These are phyloP conservation scores for Vicia sativa DNA, from an alignment of 306 rosid species.

Conservation along the genomic window DNA sequence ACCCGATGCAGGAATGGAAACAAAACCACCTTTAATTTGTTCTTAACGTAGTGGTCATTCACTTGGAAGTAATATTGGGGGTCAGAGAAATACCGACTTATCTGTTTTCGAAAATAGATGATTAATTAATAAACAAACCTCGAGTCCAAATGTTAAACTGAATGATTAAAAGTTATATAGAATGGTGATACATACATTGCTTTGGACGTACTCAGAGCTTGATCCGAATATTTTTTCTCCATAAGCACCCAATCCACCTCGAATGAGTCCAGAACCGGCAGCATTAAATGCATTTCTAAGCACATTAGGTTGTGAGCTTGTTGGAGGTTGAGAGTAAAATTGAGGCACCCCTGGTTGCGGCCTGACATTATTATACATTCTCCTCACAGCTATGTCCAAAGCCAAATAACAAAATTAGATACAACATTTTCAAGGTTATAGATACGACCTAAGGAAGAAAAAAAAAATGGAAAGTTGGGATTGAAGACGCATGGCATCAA, in stretches of 20 bases:
- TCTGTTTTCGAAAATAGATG: constrained; percentile 53
- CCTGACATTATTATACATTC: constrained; percentile 67
- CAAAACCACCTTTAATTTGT: constrained; percentile 94
- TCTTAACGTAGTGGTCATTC: constrained; percentile 89
- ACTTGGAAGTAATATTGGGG: constrained; percentile 99
- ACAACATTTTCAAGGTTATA: constrained; percentile 6
- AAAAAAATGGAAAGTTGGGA: background rate
- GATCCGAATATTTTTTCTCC: constrained; percentile 82
- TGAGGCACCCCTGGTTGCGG: constrained; percentile 54
- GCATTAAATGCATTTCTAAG: constrained; percentile 73
- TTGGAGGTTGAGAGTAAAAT: constrained; percentile 40
- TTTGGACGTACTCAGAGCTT: constrained; percentile 81
- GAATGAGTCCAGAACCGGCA: constrained; percentile 81
- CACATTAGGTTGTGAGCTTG: constrained; percentile 60
- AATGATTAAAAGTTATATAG: constrained; percentile 9
- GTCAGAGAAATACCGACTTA: constrained; percentile 89
- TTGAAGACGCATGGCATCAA: background rate
- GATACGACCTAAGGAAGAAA: background rate
- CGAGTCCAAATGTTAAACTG: constrained; percentile 33
- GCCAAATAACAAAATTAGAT: constrained; percentile 19
- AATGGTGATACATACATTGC: constrained; percentile 64
- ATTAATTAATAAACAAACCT: constrained; percentile 18
- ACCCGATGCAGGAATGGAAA: constrained; percentile 96
- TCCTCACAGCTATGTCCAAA: constrained; percentile 37
- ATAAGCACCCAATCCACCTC: constrained; percentile 87